Evolutionary conservation across 352 stramenopile species (phyloP).

Genomic region (Blastocystis sp.): DNA sequence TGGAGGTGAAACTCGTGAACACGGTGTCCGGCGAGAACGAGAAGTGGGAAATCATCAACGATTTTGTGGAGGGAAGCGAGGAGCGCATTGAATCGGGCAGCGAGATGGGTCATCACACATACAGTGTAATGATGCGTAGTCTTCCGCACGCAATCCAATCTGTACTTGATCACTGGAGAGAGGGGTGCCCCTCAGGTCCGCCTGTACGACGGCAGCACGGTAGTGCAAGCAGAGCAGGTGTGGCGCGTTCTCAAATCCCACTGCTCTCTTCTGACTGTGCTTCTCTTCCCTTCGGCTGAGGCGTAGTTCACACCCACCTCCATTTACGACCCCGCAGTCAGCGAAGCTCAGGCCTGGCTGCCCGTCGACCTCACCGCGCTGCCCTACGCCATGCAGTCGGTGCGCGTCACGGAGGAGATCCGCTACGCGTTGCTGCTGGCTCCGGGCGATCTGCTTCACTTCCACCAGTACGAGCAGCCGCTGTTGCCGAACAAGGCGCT

Average conservation of each 20-base stretch:
- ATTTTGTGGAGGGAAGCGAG: background rate
- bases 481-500: background rate
- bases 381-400: background rate
- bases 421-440: background rate
- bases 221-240: background rate
- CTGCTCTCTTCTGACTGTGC: background rate
- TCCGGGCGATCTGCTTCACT: background rate
- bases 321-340: background rate
- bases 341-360: background rate
- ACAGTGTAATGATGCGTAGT: background rate
- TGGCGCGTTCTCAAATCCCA: conserved; percentile 60
- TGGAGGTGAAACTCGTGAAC: background rate
- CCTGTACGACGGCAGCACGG: background rate
- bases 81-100: conserved; percentile 10
- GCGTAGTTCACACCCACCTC: conserved; percentile 9
- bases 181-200: background rate
- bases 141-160: background rate
- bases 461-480: background rate
- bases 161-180: conserved; percentile 4
- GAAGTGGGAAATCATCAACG: conserved; percentile 40
- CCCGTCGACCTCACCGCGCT: background rate
- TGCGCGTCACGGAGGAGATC: background rate
- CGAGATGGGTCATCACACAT: background rate
- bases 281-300: background rate
- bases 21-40: conserved; percentile 22